Evolutionary conservation across 1,284 basidiomycete genomes (phyloP), one percentile per base, ranked within the genome.

Genomic region (Malassezia dermatis): DNA sequence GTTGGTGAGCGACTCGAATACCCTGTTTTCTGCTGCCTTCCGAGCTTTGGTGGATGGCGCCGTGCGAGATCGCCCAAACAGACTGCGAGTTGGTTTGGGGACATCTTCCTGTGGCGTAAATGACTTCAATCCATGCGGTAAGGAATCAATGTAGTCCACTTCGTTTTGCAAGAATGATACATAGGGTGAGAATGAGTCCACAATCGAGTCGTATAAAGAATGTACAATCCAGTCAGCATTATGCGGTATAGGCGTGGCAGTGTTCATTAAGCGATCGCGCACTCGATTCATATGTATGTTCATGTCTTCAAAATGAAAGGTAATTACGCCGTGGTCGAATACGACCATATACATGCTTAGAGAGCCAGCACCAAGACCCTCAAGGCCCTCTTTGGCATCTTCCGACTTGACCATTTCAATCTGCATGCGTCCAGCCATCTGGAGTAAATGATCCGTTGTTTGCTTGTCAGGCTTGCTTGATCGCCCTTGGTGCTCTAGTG

Each of bases 241-340:
- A 44, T 62, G 51, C 44, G 71, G 62, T 40, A 64, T 61, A 4
- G 66, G 61, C 10, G 62, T 56, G 0, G 58, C 60, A 15, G 63
- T 56, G 53, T 71, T 53, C 80, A 80, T 69, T n/a, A 75, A 66
- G 79, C 84, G 83, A 63, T 83, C 83, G 31, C 85, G 80, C 2
- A 95, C 86, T 17, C 84, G 82, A 59, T 86, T 81, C 1, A 83
- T 83, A 72, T 96, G 90, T 70, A 89, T 88, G 51, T 84, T 83
- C 46, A 94, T 84, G 67, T 95, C 88, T 49, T 86, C 86, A 68
- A 88, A 94, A 76, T 94, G 89, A 73, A 96, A 95, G 49, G 86
- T 84, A 62, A 89, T 84, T 55, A 94, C 84, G 6, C 90, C 91
- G 68, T 90, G 88, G 12, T 83, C 80, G 69, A 95, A 93, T 2